Conservation (phyloP, 352 stramenopile species). For the Thalassiosira mediterranea region DNA sequence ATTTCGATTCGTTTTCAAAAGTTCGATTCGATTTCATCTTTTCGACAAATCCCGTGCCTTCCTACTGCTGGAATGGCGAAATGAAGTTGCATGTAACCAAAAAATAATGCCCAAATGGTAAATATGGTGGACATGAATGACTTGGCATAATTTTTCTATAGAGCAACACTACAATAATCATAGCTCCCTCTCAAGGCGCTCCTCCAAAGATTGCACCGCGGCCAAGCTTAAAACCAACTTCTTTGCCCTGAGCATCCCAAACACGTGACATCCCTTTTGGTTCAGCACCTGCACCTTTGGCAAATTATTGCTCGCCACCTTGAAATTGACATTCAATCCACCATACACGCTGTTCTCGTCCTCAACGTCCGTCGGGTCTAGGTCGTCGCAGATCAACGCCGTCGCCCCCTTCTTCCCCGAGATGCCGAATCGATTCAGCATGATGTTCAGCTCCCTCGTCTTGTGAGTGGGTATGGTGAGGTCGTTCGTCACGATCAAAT, state of each 20-base stretch:
- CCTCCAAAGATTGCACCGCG: conserved; percentile 76
- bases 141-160: too few relatives aligned
- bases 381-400: conserved; percentile 72
- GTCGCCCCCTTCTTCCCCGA: conserved; percentile 53
- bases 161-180: too few relatives aligned
- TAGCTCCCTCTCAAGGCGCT: conserved; percentile 48
- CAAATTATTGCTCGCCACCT: conserved; percentile 79
- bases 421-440: conserved; percentile 57
- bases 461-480: conserved; percentile 78
- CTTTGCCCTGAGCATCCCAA: conserved; percentile 85
- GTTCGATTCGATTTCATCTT: too few relatives aligned
- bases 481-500: conserved; percentile 85
- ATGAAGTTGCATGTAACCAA: too few relatives aligned
- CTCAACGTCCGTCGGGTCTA: conserved; percentile 36
- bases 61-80: too few relatives aligned
- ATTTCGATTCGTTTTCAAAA: too few relatives aligned
- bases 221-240: conserved; percentile 83
- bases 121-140: too few relatives aligned
- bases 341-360: conserved; percentile 55
- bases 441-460: conserved; percentile 59
- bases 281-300: conserved; percentile 70
- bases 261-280: conserved; percentile 80
- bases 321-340: conserved; percentile 79
- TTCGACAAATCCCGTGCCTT: too few relatives aligned
- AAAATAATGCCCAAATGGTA: too few relatives aligned